Conservation (phyloP, 2,329 filamentous ascomycete genomes). For the Pseudocercospora crystallina region DNA sequence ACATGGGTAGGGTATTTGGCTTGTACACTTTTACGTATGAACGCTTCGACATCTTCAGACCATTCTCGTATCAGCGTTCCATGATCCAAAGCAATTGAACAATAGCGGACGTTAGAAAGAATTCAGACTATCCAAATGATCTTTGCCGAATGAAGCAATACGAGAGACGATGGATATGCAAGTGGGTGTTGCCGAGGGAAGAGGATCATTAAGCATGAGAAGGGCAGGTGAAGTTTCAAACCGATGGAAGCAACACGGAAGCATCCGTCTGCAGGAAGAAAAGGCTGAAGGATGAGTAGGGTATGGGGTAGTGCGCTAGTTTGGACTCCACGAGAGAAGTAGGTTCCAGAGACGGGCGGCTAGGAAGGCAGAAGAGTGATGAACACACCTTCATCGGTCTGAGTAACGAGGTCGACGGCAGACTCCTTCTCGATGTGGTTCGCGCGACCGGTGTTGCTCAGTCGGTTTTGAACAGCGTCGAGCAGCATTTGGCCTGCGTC, state of each 20-base stretch:
- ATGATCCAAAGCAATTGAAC: not conserved
- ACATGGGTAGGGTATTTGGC: constrained; percentile 64
- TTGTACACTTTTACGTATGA: constrained; percentile 53
- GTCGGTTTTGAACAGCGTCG: constrained; percentile 60
- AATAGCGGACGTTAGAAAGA: not conserved
- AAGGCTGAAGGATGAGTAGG: too few relatives aligned
- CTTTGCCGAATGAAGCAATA: too few relatives aligned
- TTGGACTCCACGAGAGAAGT: too few relatives aligned
- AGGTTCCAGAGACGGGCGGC: too few relatives aligned
- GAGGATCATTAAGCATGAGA: not conserved
- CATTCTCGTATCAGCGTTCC: constrained; percentile 4
- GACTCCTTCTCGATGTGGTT: constrained; percentile 67
- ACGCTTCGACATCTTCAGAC: constrained; percentile 65
- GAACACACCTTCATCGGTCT: constrained; percentile 67
- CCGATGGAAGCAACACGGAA: too few relatives aligned
- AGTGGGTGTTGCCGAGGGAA: too few relatives aligned
- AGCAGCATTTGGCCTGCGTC: constrained; percentile 68
- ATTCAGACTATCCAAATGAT: not conserved
- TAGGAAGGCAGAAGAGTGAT: not conserved
- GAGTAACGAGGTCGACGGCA: constrained; percentile 74
- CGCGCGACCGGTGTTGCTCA: constrained; percentile 42
- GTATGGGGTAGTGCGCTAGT: too few relatives aligned
- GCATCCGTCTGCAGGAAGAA: too few relatives aligned
- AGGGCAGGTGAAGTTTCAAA: not conserved
- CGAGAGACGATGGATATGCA: too few relatives aligned